Evolutionary conservation across 768 basidiomycete species (phyloP).

Genomic region (Suillus lakei): DNA sequence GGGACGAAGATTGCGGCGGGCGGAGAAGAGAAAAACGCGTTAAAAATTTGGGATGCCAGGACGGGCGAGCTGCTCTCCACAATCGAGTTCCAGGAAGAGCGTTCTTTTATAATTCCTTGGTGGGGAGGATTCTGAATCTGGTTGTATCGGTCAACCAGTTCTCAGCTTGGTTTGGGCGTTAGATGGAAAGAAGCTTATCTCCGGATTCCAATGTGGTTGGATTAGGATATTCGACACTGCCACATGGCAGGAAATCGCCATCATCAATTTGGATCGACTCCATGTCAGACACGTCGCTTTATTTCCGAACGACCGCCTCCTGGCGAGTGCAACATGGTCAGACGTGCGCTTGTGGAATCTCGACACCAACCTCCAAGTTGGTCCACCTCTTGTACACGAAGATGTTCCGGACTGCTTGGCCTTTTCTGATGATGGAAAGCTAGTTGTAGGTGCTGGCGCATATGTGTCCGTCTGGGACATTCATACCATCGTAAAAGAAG

Average conservation of each 20-base stretch:
- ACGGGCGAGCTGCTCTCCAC: too few species aligned
- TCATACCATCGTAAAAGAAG: background rate
- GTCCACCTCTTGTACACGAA: background rate
- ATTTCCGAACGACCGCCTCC: background rate
- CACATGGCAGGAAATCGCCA: background rate
- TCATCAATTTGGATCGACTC: too few species aligned
- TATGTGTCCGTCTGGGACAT: background rate
- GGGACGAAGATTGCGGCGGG: too few species aligned
- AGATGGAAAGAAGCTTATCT: background rate
- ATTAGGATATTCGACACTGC: background rate
- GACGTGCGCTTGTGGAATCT: background rate
- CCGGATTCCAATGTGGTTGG: background rate
- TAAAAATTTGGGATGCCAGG: too few species aligned
- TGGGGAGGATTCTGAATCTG: too few species aligned
- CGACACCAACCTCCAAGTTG: background rate
- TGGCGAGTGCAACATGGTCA: background rate
- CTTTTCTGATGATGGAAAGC: background rate
- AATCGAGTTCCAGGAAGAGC: too few species aligned
- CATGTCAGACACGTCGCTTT: too few species aligned
- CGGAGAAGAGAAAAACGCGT: too few species aligned
- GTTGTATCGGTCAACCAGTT: too few species aligned
- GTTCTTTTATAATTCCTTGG: too few species aligned
- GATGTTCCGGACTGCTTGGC: background rate
- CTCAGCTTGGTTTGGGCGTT: background rate
- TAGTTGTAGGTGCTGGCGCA: background rate